Base-by-base conservation (phyloP, 1,139 yeast genomes). In the Zygosaccharomyces sapae region DNA sequence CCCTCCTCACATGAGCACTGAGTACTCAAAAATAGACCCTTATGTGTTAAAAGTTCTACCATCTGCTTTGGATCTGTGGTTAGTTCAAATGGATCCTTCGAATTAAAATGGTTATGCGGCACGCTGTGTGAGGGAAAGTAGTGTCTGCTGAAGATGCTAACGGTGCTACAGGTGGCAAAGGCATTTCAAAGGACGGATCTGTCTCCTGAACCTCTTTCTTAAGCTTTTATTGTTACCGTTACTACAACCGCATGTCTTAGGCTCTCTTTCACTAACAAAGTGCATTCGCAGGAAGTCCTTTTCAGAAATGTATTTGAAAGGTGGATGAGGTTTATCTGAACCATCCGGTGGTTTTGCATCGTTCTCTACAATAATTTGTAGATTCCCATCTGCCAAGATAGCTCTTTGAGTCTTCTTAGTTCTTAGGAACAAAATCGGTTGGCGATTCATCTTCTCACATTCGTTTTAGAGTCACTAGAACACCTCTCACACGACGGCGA, bases 11-110 rank as follows among this genome's bases (percentile, higher is more conserved):
- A 65, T 6, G 65, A 56, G 49, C 68, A 65, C 20, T 61, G 56
- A 1, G 68, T 58, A 43, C 67, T 64, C 39, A 65, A 46, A 38
- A 52, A 63, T 6, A 63, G 52, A n/a, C 68, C 67, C 43, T 61
- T 56, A 40, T 61, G 66, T 1, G 67, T 64, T 27, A 62, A 52
- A 4, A 62, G 49, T 40, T 63, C 66, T 2, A 62, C 65, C 45
- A 52, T 53, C 10, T 55, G 54, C 27, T 52, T 43, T 3, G 47
- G 49, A 35, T 52, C 53, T 10, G 46, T 2, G 16, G 10, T 31
- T 13, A 31, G 9, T 13, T 3, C 19, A 13, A 31, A 31, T 13
- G 34, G 34, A 18, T 31, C 34, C 8, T 12, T 12, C 9, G 34
- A 13, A 5, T 31, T 13, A 13, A 13, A 13, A 13, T 13, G 9